phyloP scores from a whole-genome alignment of 495 filamentous ascomycete genomes.

The Penicillium ochrochloron region DNA sequence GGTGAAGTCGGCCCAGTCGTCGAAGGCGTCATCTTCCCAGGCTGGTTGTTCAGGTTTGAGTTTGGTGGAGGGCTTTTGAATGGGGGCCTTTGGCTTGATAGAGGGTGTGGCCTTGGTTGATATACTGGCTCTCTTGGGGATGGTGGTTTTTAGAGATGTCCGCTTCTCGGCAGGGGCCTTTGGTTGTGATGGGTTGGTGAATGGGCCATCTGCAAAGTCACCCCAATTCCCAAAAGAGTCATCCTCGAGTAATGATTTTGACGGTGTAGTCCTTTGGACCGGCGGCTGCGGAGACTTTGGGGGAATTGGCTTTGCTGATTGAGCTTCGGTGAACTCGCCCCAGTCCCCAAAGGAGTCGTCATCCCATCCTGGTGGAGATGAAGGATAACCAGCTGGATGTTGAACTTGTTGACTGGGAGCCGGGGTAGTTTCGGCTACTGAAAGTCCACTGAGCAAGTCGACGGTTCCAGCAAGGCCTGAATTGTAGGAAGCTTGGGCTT shows the following conservation, averaged over 20 bases:
- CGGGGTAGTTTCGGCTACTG: not conserved
- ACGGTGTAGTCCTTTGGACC: not conserved
- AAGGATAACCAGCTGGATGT: constrained; percentile 2
- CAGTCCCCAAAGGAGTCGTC: constrained; percentile 29
- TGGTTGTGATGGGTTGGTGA: constrained; percentile 16
- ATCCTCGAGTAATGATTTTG: constrained; percentile 14
- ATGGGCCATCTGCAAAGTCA: constrained; percentile 42
- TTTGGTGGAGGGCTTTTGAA: constrained; percentile 13
- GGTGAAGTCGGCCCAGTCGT: constrained; percentile 50
- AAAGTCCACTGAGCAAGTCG: constrained; percentile 1
- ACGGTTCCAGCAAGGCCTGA: not conserved
- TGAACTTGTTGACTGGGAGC: constrained; percentile 8
- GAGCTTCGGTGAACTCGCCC: constrained; percentile 20
- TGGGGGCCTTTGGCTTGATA: not conserved
- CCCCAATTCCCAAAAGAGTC: constrained; percentile 40
- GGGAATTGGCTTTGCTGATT: constrained; percentile 5
- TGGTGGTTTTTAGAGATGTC: constrained; percentile 4
- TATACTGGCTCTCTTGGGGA: constrained; percentile 12
- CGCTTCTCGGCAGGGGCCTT: constrained; percentile 3
- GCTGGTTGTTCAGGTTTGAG: constrained; percentile 43
- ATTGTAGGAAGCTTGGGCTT: not conserved
- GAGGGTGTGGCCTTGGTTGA: not conserved
- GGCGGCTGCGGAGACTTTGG: not conserved
- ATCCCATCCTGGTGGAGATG: constrained; percentile 25
- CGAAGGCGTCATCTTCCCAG: constrained; percentile 61